Evolutionary conservation across 2,329 filamentous ascomycete genomes (phyloP), one percentile per base, ranked within the genome.

Genomic region (Diaporthe sp.): DNA sequence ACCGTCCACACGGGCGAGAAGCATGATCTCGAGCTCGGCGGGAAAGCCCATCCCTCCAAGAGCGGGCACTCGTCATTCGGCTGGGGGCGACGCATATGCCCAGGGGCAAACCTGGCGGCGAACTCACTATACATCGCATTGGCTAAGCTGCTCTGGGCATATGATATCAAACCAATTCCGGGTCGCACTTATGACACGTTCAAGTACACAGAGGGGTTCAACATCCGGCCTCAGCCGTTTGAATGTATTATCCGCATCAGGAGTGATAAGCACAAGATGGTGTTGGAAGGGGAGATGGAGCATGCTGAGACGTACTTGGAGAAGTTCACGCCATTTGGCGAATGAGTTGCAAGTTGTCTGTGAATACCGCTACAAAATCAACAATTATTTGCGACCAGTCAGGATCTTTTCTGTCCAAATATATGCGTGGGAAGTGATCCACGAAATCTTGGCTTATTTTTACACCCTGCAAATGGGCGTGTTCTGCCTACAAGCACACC

Each of bases 141-240:
- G 44, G 80, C 85, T 8, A 83, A 84, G 57, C 67, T 86, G 9
- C 77, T 90, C 1, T 90, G 88, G 88, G 87, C 84, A 0, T 88
- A 87, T 73, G 80, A 84, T 46, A 79, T 83, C 61, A 61, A 71
- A 51, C 77, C 78, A 0, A 58, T 78, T 13, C 67, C 73, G 7
- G 77, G 77, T 22, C 61, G 55, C 7, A 28, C 9, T 6, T 79
- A 79, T 71, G 78, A 80, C 42, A 78, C 75, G 9, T 77, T 79
- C 55, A 76, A 77, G 31, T 79, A 79, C 44, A 79, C 78, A 3
- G 78, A 78, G n/a, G 78, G 78, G 4, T 79, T 79, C 76, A 79
- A 79, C 39, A 77, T 79, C 25, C 74, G 78, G n/a, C 78, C 78
- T 22, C 75, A 76, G 72, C 75, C 77, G 61, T 79, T 79, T 28